Evolutionary conservation across 495 filamentous ascomycete genomes (phyloP).

Genomic region (Venustampulla echinocandica): DNA sequence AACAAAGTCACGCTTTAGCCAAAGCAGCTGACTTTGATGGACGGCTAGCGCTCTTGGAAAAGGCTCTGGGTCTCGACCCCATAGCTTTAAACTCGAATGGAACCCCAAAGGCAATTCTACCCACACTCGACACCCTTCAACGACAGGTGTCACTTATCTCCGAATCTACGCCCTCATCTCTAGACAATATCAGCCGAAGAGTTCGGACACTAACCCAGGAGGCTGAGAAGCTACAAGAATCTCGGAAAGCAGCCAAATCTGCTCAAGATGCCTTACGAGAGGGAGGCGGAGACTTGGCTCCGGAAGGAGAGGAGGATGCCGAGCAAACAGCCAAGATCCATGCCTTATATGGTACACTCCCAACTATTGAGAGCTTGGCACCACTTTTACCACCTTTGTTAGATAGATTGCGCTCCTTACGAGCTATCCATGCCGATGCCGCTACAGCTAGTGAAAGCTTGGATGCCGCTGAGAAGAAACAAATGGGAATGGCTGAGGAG

Average conservation of each 20-base stretch:
- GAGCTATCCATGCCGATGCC: constrained; percentile 78
- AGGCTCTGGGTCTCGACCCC: constrained; percentile 67
- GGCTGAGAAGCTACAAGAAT: constrained; percentile 66
- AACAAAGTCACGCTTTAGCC: constrained; percentile 57
- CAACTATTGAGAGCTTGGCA: constrained; percentile 78
- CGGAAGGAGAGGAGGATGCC: constrained; percentile 31
- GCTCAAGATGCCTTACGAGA: constrained; percentile 50
- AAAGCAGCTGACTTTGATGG: constrained; percentile 83
- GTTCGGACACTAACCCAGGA: constrained; percentile 70
- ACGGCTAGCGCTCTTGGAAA: constrained; percentile 70
- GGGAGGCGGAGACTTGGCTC: constrained; percentile 27
- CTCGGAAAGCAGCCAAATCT: constrained; percentile 61
- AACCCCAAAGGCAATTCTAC: constrained; percentile 59
- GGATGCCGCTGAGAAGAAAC: constrained; percentile 64
- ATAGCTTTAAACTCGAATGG: constrained; percentile 49
- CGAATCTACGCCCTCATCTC: constrained; percentile 51
- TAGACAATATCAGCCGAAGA: constrained; percentile 66
- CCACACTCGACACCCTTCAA: constrained; percentile 70
- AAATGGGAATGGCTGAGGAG: constrained; percentile 74
- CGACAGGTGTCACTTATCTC: constrained; percentile 59
- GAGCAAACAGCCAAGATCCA: constrained; percentile 82
- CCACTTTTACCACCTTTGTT: constrained; percentile 80
- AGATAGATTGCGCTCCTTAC: constrained; percentile 74
- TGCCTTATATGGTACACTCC: constrained; percentile 80
- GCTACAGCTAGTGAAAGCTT: constrained; percentile 76